Evolutionary conservation across 352 stramenopile genomes (phyloP).

Genomic region (Phytopythium kandeliae): DNA sequence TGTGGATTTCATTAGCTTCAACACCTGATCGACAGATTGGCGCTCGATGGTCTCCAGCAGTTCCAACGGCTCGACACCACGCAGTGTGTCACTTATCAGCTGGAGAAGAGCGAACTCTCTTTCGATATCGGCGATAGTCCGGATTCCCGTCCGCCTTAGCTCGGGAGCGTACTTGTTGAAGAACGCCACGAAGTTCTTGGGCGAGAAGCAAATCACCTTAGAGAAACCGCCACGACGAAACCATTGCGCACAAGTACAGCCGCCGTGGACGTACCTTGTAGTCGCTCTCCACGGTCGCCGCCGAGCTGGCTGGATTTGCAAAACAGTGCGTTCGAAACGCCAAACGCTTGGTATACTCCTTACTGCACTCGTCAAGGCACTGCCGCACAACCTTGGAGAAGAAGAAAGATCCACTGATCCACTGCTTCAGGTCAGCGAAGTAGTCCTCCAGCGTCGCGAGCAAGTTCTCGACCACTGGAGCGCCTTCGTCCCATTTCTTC

Average conservation of each 20-base stretch:
- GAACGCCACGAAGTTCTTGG: conserved; percentile 55
- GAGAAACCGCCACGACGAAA: background rate
- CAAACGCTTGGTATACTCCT: conserved; percentile 60
- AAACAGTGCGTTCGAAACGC: conserved; percentile 57
- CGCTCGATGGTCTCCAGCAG: conserved; percentile 19
- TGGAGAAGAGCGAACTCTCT: conserved; percentile 54
- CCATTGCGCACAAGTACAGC: background rate
- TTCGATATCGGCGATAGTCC: conserved; percentile 56
- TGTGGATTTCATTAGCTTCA: conserved; percentile 60
- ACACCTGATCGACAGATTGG: conserved; percentile 39
- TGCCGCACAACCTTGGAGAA: conserved; percentile 75
- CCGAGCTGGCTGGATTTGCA: conserved; percentile 23
- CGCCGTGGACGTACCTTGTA: conserved; percentile 28
- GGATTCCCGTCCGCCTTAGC: conserved; percentile 64
- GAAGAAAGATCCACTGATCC: conserved; percentile 82
- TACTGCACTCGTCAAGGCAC: conserved; percentile 59
- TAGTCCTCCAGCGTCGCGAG: conserved; percentile 79
- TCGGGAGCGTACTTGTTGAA: conserved; percentile 67
- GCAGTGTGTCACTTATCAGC: conserved; percentile 40
- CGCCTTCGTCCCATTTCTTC: conserved; percentile 80
- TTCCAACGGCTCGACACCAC: conserved; percentile 18
- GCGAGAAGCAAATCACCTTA: background rate
- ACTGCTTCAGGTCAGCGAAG: conserved; percentile 58
- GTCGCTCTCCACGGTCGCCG: conserved; percentile 50
- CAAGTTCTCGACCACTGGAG: conserved; percentile 66